Evolutionary conservation across 306 rosid genomes (phyloP), one percentile per base, ranked within the genome.

Genomic region (Quercus glauca): DNA sequence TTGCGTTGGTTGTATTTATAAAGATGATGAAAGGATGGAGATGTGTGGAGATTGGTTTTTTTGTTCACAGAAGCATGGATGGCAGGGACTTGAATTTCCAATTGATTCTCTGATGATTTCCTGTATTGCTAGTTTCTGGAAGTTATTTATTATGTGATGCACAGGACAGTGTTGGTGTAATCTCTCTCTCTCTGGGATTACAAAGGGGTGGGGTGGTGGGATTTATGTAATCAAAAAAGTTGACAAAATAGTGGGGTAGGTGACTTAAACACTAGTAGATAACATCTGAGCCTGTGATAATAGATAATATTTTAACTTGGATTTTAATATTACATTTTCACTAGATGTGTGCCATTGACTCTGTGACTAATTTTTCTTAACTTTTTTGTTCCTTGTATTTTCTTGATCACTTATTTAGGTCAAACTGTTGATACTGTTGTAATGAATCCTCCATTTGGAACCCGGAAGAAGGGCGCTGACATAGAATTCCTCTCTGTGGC

Each of bases 361-460:
- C 55, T 17, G 59, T 58, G 69, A 58, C 78, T 55, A 35, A 63
- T 37, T 9, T 71, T n/a, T 25, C 61, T 79, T 81, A 26, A 51
- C 37, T n/a, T 45, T 10, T 19, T 45, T 49, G 25, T 65, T 78
- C 85, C 56, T 81, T 35, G 78, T 26, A 53, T 69, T 49, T 35
- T 72, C 56, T 75, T 72, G 29, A 35, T 84, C 43, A 74, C 70
- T 78, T 72, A 35, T 69, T 33, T 81, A 95, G 99, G 96, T 55
- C 86, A 77, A 78, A n/a, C 80, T 76, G 90, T 90, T 79, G 96
- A 95, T 85, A 95, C 98, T 20, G 89, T 95, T 79, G 85, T 95
- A 52, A 95, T 93, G 97, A 95, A 95, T 82, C 97, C 99, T 56
- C 99, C 98, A 58, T 91, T 95, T 78, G 98, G 99, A 85, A 90